Evolutionary conservation across 192 early-diverging fungal genomes (phyloP), one percentile per base, ranked within the genome.

Genomic region (Dissophora ornata): DNA sequence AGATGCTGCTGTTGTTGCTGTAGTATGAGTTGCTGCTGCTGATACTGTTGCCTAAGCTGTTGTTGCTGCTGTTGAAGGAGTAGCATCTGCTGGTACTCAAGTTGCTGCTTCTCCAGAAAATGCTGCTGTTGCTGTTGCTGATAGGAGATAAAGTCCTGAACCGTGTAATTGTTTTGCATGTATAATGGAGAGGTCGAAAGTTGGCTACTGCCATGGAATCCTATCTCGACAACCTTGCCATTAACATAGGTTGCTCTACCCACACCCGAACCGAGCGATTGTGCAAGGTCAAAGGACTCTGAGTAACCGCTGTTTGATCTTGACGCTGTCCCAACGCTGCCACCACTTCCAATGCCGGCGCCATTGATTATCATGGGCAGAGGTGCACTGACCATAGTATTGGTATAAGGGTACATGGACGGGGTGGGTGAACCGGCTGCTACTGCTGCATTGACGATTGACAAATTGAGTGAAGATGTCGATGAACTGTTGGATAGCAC

Each of bases 101-200:
- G 51, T n/a, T 77, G 73, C 44, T 77, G 73, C 13, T 77, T 64
- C 30, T 77, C 73, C 0, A 77, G 64, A 38, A 77, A 77, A 11
- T 62, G 58, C 34, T 77, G 73, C 29, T 77, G 73, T 36, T 77
- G 73, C 26, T 77, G 73, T n/a, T 77, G 73, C 33, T 77, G 73
- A 22, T 77, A 77, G 2, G 73, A 77, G 26, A 77, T 77, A 50
- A 77, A 77, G 7, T 77, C 73, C 22, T 67, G 65, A 29, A 77
- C 73, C 2, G 73, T 77, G 29, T 50, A 77, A 25, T 67, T 77
- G 45, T 19, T 57, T 25, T 77, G 73, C 21, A 50, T 3, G 34
- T 77, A 77, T 2, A 77, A 10, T n/a, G 53, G 54, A 15, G 50
- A 22, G 29, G 8, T 19, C 11, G 53, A 25, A 9, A 36, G 33